Evolutionary conservation across 2,329 filamentous ascomycete species (phyloP).

Genomic region (Cucurbitaria berberidis): DNA sequence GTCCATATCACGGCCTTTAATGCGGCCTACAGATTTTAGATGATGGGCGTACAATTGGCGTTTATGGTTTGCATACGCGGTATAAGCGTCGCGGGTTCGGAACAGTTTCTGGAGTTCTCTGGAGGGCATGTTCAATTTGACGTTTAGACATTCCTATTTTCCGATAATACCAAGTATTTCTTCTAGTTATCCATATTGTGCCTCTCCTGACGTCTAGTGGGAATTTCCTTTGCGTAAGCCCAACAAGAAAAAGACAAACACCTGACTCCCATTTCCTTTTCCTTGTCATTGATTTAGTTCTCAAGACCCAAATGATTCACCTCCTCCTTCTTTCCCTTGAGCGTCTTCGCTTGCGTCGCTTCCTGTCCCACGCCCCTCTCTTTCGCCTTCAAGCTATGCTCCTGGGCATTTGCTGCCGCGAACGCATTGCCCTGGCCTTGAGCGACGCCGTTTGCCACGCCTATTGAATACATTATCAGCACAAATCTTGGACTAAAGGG

Average conservation of each 20-base stretch:
- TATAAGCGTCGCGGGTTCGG: neutral
- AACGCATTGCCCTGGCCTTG: slow-evolving; percentile 29
- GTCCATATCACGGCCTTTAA: too few relatives aligned
- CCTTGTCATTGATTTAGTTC: slow-evolving; percentile 9
- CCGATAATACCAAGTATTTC: too few relatives aligned
- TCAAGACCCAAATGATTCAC: slow-evolving; percentile 49
- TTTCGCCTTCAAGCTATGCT: slow-evolving; percentile 19
- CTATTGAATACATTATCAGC: slow-evolving; percentile 6
- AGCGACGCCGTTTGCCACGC: slow-evolving; percentile 25
- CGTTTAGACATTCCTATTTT: too few relatives aligned
- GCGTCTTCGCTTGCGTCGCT: slow-evolving; percentile 15
- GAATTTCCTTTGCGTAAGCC: too few relatives aligned
- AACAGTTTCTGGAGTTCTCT: too few relatives aligned
- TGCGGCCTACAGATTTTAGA: too few relatives aligned
- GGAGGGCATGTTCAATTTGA: too few relatives aligned
- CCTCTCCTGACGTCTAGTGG: too few relatives aligned
- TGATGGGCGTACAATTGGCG: neutral
- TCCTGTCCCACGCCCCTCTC: slow-evolving; percentile 5
- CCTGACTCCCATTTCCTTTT: neutral
- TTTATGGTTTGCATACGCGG: neutral
- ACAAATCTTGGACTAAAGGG: too few relatives aligned
- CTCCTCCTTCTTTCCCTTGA: slow-evolving; percentile 19
- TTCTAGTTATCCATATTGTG: too few relatives aligned
- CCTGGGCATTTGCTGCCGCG: slow-evolving; percentile 24
- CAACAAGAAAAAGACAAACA: neutral